Base-by-base conservation (phyloP, 129 eudicot species). In the Arctium lappa region DNA sequence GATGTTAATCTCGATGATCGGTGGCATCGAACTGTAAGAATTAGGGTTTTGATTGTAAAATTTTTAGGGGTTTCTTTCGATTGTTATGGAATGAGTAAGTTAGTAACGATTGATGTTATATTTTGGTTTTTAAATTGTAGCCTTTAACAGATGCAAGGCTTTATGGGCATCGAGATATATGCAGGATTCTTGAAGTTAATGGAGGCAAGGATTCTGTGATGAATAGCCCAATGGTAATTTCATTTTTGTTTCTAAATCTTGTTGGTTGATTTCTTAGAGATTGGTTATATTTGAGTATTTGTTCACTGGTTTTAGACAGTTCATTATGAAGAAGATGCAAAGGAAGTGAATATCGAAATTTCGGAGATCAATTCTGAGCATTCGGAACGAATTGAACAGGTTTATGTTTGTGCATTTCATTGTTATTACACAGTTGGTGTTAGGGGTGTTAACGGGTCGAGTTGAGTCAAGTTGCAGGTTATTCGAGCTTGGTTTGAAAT, bases 61-160 rank as follows among this genome's bases (percentile, higher is more conserved):
- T 53, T 27, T 27, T 3, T 80, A 40, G 16, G 75, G 68, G 70
- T 80, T 70, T n/a, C 42, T 16, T 27, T 69, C 22, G 81, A 22
- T 15, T 10, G 65, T 44, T 60, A 32, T 72, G 73, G 29, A n/a
- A 53, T 39, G 83, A 53, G 27, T 9, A 10, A 37, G 66, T 53
- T 60, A 66, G 31, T 60, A 76, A 42, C 33, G 18, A 80, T 60
- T 73, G 39, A 68, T 80, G 27, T 27, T 22, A 69, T 66, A 73
- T 80, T 63, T 74, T 50, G 12, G 5, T 74, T 77, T 66, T 74
- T 66, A 60, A 60, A 27, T 46, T 81, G 38, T 40, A 91, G 94
- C 94, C 94, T 15, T 74, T 91, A 80, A 89, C 94, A 38, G 95
- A 91, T 86, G 93, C 95, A 70, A 91, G 90, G 88, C 82, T 89